A percentile compares a stretch with the other conserved stretches of the same genome.
phyloP scores from a whole-genome alignment of 768 basidiomycete species.

The Leccinum arenicola region DNA sequence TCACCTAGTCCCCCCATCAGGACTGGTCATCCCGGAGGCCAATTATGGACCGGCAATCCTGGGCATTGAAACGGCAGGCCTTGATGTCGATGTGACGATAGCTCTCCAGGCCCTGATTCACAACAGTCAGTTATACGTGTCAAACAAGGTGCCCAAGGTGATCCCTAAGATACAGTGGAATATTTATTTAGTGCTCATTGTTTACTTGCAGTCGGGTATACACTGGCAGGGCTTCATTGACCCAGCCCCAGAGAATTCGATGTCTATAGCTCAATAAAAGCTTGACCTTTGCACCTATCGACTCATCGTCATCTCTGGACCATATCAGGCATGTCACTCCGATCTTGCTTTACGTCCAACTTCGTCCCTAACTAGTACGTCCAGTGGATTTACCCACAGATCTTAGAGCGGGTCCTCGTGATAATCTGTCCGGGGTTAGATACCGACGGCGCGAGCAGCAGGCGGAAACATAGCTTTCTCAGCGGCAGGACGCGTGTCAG shows the following conservation, averaged over 20 bases:
- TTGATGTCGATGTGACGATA: conserved; percentile 74
- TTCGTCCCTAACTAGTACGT: no score
- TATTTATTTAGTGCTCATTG: conserved; percentile 3
- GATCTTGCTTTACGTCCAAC: no score
- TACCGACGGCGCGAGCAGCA: no score
- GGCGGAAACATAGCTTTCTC: no score
- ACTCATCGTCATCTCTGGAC: no score
- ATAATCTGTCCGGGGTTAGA: no score
- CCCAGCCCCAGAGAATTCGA: conserved; percentile 55
- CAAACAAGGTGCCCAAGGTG: conserved; percentile 75
- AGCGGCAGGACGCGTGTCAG: no score
- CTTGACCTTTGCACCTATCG: no score
- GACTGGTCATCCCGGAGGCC: conserved; percentile 75
- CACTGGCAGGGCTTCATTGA: conserved; percentile 77
- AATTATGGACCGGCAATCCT: conserved; percentile 60
- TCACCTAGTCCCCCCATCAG: conserved; percentile 36
- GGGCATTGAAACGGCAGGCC: conserved; percentile 48
- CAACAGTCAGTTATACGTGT: conserved; percentile 74
- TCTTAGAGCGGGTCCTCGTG: no score
- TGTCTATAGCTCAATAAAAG: no score
- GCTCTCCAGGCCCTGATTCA: conserved; percentile 80
- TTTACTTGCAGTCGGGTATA: conserved; percentile 52
- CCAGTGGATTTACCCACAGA: no score
- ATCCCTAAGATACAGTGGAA: not conserved
- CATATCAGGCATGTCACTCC: no score